Base-by-base conservation (phyloP, 2,329 filamentous ascomycete genomes). In the Phyllachora maydis region DNA sequence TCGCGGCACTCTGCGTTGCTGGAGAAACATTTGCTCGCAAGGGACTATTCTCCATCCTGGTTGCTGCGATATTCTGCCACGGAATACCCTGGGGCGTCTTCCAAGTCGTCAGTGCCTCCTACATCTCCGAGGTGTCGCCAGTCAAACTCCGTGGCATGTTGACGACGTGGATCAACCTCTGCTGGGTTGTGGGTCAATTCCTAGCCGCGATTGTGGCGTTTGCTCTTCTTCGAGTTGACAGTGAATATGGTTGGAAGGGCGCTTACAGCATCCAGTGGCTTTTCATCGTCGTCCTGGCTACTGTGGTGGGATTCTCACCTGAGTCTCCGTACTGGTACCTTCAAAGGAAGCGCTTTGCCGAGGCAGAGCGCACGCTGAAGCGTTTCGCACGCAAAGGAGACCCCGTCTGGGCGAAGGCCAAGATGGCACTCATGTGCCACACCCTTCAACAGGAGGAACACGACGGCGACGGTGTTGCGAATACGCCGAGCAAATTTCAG, bases 151-250 rank as follows among this genome's bases (percentile, higher is more conserved):
- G 60, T 4, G 51, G 54, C 0, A 61, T 61, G 21, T 45, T 66
- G 3, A 64, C 59, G 0, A 58, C 54, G 0, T 63, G 57, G 25
- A 56, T 59, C 35, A 66, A 65, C 30, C 49, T 65, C 39, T 65
- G 59, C 31, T 65, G 59, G 54, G 56, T 60, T 3, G 55, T 64
- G 22, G 61, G 61, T 1, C 59, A 65, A 29, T 49, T 56, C 31
- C 41, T 54, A 22, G 46, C 49, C 3, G 41, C 49, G 4, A 52
- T 46, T 22, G 43, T 54, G 1, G 19, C 19, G 6, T n/a, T 6
- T 9, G 19, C 19, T 11, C n/a, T n/a, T n/a, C n/a, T 20, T 20
- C n/a, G 19, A 20, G n/a, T 9, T 9, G 19, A 9, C 12, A 20
- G 7, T n/a, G 16, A 18, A 18, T 18, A 7, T n/a, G 7, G 16